Evolutionary conservation across 2,329 filamentous ascomycete species (phyloP), one percentile per base, ranked within the genome.

Genomic region (Xylaria sp.): DNA sequence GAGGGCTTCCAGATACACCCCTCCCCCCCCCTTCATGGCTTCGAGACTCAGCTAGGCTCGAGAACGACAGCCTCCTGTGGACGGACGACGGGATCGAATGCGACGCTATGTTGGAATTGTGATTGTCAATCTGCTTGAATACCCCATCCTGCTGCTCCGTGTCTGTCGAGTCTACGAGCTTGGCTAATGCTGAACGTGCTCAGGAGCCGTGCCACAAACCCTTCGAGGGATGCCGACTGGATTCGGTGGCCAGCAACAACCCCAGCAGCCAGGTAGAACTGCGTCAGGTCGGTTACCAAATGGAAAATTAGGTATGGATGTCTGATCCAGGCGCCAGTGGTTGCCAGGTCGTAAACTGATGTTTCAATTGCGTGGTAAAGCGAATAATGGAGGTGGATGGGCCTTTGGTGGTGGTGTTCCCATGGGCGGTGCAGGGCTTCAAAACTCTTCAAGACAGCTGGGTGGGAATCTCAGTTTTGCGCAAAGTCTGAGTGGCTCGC

Each of bases 381-480:
- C 73, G 63, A 80, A 76, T 65, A 83, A 79, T 63, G 76, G 72
- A 50, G 75, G 77, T 54, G 82, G 82, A 57, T 88, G 85, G 85
- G 81, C 81, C 11, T 87, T 87, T 72, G 81, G 83, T 57, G 80
- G 79, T 52, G 81, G 78, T 62, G 77, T 85, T 65, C 83, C 84
- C 21, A 86, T 88, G 80, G 79, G 82, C 53, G 74, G 74, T 63
- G 78, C 77, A 65, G 76, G 76, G 40, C 74, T 85, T 52, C 81
- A 78, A 65, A 83, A 77, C 60, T 75, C 78, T 45, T 71, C 75
- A 50, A 76, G 82, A 66, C 79, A 84, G 73, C 72, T 84, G 65
- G 78, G 79, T 58, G 77, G 83, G 63, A 85, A 81, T 69, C 75
- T 85, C 54, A 88, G 84, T 71, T 88, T 88, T 72, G 84, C 85